Conservation (phyloP, 106 monocot species). For the Apostasia ramifera region DNA sequence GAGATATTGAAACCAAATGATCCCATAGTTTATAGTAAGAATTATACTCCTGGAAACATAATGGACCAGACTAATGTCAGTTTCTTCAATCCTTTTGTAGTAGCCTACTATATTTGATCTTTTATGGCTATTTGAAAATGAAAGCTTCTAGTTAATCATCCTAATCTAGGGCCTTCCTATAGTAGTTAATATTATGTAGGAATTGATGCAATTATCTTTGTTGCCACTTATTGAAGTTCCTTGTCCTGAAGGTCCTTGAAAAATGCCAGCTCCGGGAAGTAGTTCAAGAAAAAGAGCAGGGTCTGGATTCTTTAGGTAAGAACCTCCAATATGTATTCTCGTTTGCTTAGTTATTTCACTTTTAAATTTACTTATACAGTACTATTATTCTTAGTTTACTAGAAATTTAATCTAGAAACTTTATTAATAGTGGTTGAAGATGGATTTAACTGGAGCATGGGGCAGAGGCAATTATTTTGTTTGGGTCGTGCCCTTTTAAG, state of each 20-base stretch:
- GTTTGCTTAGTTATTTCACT: background rate
- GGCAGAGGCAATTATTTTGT: constrained; percentile 89
- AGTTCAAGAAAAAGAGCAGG: constrained; percentile 64
- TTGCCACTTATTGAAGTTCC: background rate
- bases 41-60: no score
- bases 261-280: constrained; percentile 90
- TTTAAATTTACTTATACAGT: background rate
- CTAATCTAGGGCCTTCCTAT: background rate
- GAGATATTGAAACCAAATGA: background rate
- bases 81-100: no score
- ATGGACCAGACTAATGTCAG: no score
- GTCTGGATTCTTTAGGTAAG: constrained; percentile 75
- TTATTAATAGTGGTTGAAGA: constrained; percentile 60
- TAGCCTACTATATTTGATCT: no score
- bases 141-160: no score
- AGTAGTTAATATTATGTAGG: background rate
- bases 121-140: no score
- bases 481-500: constrained; percentile 74
- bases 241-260: constrained; percentile 37
- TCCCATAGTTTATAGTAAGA: no score
- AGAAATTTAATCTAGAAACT: background rate
- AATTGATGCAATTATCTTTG: background rate
- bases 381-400: background rate
- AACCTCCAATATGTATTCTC: background rate
- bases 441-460: constrained; percentile 97